These are phyloP conservation scores for Globisporangium spinosum DNA, from an alignment of 352 stramenopile genomes.

Conservation along the genomic window DNA sequence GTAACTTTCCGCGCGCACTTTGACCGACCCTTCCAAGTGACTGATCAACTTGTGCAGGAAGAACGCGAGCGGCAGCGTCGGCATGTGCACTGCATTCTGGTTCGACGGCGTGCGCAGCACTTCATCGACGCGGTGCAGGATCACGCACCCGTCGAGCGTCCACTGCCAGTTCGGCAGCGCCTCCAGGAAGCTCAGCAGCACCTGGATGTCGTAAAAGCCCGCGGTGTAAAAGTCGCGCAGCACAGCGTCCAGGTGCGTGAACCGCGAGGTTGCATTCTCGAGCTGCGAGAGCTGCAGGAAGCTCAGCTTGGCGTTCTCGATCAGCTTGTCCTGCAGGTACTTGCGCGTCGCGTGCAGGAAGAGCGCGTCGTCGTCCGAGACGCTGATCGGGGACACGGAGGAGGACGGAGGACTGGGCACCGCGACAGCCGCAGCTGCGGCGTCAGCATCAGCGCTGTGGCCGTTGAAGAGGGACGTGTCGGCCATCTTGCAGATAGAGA, in stretches of 20 bases:
- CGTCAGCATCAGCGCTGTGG: background rate
- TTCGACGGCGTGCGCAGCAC: constrained; percentile 34
- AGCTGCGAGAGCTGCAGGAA: constrained; percentile 65
- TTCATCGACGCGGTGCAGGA: constrained; percentile 56
- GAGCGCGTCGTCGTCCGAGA: constrained; percentile 15
- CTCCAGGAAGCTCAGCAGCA: constrained; percentile 70
- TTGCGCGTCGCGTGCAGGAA: constrained; percentile 30
- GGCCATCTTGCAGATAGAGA: constrained; percentile 2
- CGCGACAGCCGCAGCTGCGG: background rate
- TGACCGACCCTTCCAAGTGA: constrained; percentile 52
- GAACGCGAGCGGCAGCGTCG: constrained; percentile 57
- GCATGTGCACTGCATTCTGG: constrained; percentile 37
- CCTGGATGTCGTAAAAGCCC: constrained; percentile 55
- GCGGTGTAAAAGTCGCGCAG: constrained; percentile 64
- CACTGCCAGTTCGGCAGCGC: constrained; percentile 62
- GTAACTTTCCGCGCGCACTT: constrained; percentile 53
- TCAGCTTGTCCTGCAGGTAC: constrained; percentile 49
- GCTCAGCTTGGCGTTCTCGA: constrained; percentile 42
- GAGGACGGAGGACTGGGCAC: constrained; percentile 4
- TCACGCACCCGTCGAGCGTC: constrained; percentile 63
- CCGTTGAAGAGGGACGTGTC: constrained; percentile 9
- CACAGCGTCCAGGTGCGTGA: constrained; percentile 44
- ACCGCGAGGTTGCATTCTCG: constrained; percentile 25
- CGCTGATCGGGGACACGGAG: constrained; percentile 3
- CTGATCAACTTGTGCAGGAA: constrained; percentile 65